Evolutionary conservation across 179 eudicot species (phyloP), one percentile per base, ranked within the genome.

Genomic region (Monotropa hypopitys): DNA sequence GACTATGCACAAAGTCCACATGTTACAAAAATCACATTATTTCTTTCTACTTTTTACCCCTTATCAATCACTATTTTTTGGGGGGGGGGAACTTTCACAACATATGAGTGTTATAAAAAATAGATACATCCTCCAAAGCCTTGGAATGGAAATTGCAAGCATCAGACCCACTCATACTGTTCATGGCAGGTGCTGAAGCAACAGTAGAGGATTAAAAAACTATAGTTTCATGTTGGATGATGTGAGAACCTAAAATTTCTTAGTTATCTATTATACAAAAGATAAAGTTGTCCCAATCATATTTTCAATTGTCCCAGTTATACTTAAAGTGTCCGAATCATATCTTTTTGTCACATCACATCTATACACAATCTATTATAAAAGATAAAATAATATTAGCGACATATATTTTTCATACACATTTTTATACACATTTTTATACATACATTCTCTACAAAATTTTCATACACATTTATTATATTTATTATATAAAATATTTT

Each of bases 171-270:
- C 75, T 74, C 74, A 76, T 59, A 69, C 77, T 76, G 77, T 35
- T 71, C 28, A 77, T 73, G 45, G 79, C 56, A 23, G 90, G 81
- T 13, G 85, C 84, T 5, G 88, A 78, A 11, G 88, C 81, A 59
- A 87, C 84, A 70, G 86, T 77, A 65, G 90, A 82, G 33, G 74
- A 45, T 71, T 86, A 86, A 61, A 90, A 61, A 65, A 43, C 89
- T 54, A 89, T 96, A 59, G 83, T 76, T 79, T 92, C 97, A 72
- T 87, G 93, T 62, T 88, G 95, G 79, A 92, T 78, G 68, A 91
- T 88, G 45, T 91, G 88, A 21, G 97, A 95, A 51, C 97, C 97
- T n/a, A n/a, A n/a, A n/a, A n/a, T n/a, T n/a, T n/a, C n/a, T n/a
- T n/a, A n/a, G n/a, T n/a, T n/a, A n/a, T n/a, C n/a, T n/a, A n/a